Percentiles rank a stretch among this genome's conserved stretches.
Conservation (phyloP, 192 early-diverging fungal species). For the Backusella westeae region DNA sequence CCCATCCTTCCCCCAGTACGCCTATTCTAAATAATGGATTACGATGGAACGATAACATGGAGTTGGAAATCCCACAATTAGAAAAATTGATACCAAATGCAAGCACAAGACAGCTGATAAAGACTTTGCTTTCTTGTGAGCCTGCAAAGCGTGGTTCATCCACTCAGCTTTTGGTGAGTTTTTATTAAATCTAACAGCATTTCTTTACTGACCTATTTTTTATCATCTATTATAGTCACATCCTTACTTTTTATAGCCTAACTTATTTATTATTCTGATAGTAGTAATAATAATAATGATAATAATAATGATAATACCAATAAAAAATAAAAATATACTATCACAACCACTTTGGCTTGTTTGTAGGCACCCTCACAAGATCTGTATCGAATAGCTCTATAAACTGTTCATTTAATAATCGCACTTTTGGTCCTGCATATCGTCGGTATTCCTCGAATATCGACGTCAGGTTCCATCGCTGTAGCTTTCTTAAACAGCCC, state of each 20-base stretch:
- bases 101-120: conserved; percentile 38
- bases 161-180: conserved; percentile 38
- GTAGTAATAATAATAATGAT: neutral
- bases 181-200: neutral
- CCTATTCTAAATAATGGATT: conserved; percentile 42
- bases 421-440: conserved; percentile 89
- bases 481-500: conserved; percentile 95
- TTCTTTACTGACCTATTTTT: neutral
- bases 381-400: conserved; percentile 97
- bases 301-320: neutral
- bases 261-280: neutral
- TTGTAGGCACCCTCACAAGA: conserved; percentile 78
- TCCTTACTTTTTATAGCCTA: neutral
- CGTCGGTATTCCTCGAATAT: conserved; percentile 99
- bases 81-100: conserved; percentile 35
- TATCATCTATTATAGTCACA: neutral
- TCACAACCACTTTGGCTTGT: conserved; percentile 75
- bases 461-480: conserved; percentile 96
- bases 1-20: conserved; percentile 46
- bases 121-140: conserved; percentile 39
- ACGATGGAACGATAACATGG: conserved; percentile 38
- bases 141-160: conserved; percentile 40
- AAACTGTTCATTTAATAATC: conserved; percentile 95
- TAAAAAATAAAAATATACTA: neutral
- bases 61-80: conserved; percentile 46